phyloP scores from a whole-genome alignment of 208 protist genomes.

The Wallacemonas collosoma region DNA sequence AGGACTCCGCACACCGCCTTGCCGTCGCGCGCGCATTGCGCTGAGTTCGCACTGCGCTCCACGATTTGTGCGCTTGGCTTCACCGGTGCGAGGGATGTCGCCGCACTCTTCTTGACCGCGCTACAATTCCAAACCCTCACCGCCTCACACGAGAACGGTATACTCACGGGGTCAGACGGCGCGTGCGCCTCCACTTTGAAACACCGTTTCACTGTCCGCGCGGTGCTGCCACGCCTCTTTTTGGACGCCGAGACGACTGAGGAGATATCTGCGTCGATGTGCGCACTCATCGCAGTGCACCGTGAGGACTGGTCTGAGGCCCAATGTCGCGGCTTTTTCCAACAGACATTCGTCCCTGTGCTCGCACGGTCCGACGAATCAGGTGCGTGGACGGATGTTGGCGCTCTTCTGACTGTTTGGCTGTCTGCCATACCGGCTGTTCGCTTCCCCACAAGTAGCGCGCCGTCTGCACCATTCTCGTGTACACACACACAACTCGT shows the following conservation, averaged over 20 bases:
- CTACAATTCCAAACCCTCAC: neutral
- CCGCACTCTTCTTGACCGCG: neutral
- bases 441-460: neutral
- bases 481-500: neutral
- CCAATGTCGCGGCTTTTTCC: neutral
- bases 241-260: neutral
- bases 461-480: too few relatives aligned
- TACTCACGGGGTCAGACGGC: too few relatives aligned
- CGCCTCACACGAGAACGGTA: neutral
- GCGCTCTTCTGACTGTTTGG: neutral
- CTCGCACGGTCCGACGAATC: neutral
- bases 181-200: too few relatives aligned
- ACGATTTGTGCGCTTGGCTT: slow-evolving; percentile 10
- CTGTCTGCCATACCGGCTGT: neutral
- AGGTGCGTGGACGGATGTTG: neutral
- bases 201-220: neutral
- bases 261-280: neutral
- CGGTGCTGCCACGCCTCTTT: neutral
- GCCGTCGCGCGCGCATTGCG: neutral
- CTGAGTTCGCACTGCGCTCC: slow-evolving; percentile 1
- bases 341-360: neutral
- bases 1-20: neutral
- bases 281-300: neutral
- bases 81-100: neutral
- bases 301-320: slow-evolving; percentile 1